These are phyloP conservation scores for Jackrogersella multiformis DNA, from an alignment of 495 filamentous ascomycete genomes.

Conservation along the genomic window DNA sequence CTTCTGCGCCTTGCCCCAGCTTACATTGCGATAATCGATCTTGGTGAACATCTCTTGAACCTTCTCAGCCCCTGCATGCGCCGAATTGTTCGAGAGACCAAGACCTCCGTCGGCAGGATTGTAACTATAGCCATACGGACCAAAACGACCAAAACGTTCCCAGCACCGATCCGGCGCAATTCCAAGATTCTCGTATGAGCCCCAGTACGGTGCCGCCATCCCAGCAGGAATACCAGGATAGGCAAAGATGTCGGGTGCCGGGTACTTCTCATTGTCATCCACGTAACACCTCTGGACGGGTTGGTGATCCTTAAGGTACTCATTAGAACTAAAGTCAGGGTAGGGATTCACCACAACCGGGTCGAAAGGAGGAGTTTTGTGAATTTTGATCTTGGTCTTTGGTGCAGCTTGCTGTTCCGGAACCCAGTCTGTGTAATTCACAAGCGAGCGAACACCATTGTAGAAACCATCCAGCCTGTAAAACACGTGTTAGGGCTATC, in stretches of 20 bases:
- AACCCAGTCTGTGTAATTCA: conserved; percentile 64
- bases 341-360: conserved; percentile 71
- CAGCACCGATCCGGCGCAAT: conserved; percentile 82
- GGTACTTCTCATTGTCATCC: conserved; percentile 62
- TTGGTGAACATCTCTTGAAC: conserved; percentile 69
- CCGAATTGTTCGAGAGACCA: conserved; percentile 73
- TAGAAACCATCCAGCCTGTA: conserved; percentile 70
- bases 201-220: conserved; percentile 78
- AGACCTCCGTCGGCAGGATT: conserved; percentile 74
- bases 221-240: conserved; percentile 73
- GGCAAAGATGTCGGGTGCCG: conserved; percentile 67
- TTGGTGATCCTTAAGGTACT: conserved; percentile 65
- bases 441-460: conserved; percentile 71
- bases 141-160: conserved; percentile 82
- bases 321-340: conserved; percentile 63
- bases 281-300: conserved; percentile 74
- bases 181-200: conserved; percentile 74
- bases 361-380: conserved; percentile 48
- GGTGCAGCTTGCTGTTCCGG: conserved; percentile 68
- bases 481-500: conserved; percentile 18
- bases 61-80: conserved; percentile 70
- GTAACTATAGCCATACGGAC: conserved; percentile 87
- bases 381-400: conserved; percentile 36
- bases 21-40: conserved; percentile 76
- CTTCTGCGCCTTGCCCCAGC: conserved; percentile 80